Evolutionary conservation across 148 eudicot genomes (phyloP).

Genomic region (Diospyros kaki): DNA sequence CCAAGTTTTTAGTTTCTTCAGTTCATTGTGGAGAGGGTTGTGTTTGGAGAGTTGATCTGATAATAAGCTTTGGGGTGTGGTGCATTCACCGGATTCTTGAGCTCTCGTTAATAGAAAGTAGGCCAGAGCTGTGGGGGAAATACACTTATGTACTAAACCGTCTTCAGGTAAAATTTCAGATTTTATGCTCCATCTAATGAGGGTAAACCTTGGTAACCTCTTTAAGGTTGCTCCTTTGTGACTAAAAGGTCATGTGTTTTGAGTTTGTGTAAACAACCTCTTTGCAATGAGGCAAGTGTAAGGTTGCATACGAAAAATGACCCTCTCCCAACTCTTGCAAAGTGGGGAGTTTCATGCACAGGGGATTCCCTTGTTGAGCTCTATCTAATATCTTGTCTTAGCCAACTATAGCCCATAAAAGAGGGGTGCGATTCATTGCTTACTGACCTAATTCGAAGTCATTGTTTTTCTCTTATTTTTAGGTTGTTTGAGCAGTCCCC

Average conservation of each 20-base stretch:
- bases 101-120: slow-evolving; percentile 95
- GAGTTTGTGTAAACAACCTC: too few relatives aligned
- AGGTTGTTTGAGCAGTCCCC: background rate
- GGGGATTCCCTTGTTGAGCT: too few relatives aligned
- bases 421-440: background rate
- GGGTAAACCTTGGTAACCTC: too few relatives aligned
- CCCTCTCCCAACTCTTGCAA: too few relatives aligned
- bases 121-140: slow-evolving; percentile 98
- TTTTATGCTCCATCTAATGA: background rate
- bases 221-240: too few relatives aligned
- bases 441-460: background rate
- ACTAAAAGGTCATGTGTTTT: too few relatives aligned
- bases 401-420: too few relatives aligned
- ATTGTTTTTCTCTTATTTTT: background rate
- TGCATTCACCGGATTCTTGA: slow-evolving; percentile 84
- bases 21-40: slow-evolving; percentile 90
- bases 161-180: slow-evolving; percentile 69
- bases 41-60: slow-evolving; percentile 69
- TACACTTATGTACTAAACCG: slow-evolving; percentile 94
- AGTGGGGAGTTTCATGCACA: too few relatives aligned
- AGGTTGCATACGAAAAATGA: too few relatives aligned
- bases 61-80: slow-evolving; percentile 93
- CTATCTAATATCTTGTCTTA: too few relatives aligned
- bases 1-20: slow-evolving; percentile 42
- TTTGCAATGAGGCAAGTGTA: too few relatives aligned